Evolutionary conservation across 169 alveolate species (phyloP).

Genomic region (Cryptosporidium canis): DNA sequence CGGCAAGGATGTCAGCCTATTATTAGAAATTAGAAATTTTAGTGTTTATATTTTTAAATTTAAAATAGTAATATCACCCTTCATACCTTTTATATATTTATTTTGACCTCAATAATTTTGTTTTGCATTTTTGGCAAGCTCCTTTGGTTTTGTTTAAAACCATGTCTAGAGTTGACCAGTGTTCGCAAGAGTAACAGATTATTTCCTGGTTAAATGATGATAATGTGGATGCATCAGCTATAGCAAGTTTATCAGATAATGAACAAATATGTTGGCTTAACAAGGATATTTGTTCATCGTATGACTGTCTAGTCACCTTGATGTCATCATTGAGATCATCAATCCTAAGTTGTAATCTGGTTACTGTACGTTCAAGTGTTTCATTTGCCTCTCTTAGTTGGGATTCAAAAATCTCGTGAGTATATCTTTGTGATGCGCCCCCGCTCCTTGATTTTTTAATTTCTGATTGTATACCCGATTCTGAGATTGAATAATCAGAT

Average conservation of each 20-base stretch:
- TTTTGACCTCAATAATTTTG: slow-evolving; percentile 46
- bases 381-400: slow-evolving; percentile 64
- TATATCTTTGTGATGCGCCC: background rate
- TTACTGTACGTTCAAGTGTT: slow-evolving; percentile 60
- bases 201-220: slow-evolving; percentile 66
- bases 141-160: slow-evolving; percentile 41
- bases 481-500: background rate
- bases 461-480: background rate
- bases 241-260: slow-evolving; percentile 40
- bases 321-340: slow-evolving; percentile 52
- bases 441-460: background rate
- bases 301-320: slow-evolving; percentile 34
- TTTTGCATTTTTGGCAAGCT: slow-evolving; percentile 46
- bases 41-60: slow-evolving; percentile 13
- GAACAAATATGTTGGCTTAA: slow-evolving; percentile 55
- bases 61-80: background rate
- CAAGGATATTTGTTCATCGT: slow-evolving; percentile 41
- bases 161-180: slow-evolving; percentile 36
- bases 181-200: slow-evolving; percentile 51
- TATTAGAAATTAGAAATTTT: slow-evolving; percentile 8
- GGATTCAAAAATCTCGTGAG: slow-evolving; percentile 42
- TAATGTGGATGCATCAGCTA: slow-evolving; percentile 32
- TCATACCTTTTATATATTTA: background rate
- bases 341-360: slow-evolving; percentile 15
- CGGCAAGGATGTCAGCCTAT: no score